These are phyloP conservation scores for Phaeosphaeria sp. DNA, from an alignment of 2,329 filamentous ascomycete species.

Conservation along the genomic window DNA sequence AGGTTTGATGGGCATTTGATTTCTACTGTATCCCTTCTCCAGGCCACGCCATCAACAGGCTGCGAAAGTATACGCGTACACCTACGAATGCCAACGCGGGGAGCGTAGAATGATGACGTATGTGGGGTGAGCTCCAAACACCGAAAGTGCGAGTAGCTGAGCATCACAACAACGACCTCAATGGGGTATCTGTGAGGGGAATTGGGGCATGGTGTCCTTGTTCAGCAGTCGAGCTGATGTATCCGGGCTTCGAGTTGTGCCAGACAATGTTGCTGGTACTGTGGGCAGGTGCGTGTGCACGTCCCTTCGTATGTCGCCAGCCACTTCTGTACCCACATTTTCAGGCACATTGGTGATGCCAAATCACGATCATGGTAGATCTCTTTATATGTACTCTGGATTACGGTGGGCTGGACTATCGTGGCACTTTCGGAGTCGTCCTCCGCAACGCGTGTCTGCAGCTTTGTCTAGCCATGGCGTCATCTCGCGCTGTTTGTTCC, in stretches of 20 bases:
- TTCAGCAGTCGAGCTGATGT: not conserved
- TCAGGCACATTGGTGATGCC: not conserved
- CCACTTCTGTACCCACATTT: not conserved
- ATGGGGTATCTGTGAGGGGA: not conserved
- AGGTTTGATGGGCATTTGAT: not conserved
- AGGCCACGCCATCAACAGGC: constrained; percentile 19
- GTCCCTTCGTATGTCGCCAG: not conserved
- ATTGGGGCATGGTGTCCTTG: not conserved
- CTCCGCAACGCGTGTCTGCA: not conserved
- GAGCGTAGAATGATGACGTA: constrained; percentile 1
- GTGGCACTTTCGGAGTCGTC: no score
- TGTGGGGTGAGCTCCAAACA: not conserved
- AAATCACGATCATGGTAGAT: no score
- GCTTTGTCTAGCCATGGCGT: constrained; percentile 12
- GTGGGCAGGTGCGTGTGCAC: not conserved
- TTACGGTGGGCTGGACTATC: not conserved
- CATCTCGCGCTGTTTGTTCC: constrained; percentile 10
- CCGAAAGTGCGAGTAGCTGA: not conserved
- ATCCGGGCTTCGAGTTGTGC: not conserved
- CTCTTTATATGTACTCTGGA: not conserved
- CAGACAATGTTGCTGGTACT: not conserved
- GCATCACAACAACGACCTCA: not conserved
- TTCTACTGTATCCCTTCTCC: not conserved
- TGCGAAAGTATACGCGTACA: constrained; percentile 19
- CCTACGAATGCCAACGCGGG: constrained; percentile 4